A percentile compares a stretch with the other conserved stretches of the same genome.
phyloP scores from a whole-genome alignment of 768 basidiomycete genomes.

The Auricularia sp. region DNA sequence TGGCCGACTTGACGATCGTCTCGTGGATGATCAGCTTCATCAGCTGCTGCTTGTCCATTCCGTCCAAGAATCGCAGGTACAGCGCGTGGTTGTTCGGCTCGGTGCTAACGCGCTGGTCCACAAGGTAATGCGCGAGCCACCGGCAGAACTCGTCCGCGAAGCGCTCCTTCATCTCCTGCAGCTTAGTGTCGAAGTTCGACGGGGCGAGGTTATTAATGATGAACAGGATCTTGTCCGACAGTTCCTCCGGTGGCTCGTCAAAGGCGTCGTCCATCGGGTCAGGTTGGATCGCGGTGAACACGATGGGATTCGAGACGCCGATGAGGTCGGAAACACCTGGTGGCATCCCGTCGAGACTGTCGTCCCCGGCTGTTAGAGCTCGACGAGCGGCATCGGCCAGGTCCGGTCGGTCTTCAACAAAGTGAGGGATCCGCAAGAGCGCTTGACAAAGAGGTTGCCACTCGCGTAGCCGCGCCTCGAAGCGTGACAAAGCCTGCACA shows the following conservation, averaged over 20 bases:
- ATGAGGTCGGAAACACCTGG: slow-evolving; percentile 11
- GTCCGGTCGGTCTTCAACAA: slow-evolving; percentile 79
- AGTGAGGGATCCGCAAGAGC: slow-evolving; percentile 75
- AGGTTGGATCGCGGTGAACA: slow-evolving; percentile 70
- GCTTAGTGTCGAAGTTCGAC: slow-evolving; percentile 82
- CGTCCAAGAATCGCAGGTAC: slow-evolving; percentile 89
- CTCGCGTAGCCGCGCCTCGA: slow-evolving; percentile 78
- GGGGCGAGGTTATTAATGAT: slow-evolving; percentile 97
- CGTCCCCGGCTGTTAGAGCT: slow-evolving; percentile 46
- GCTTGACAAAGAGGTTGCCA: slow-evolving; percentile 92
- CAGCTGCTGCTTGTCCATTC: slow-evolving; percentile 57
- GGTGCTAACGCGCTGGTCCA: slow-evolving; percentile 88
- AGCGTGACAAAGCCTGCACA: slow-evolving; percentile 77
- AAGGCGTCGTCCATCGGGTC: slow-evolving; percentile 54
- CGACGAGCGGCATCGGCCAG: slow-evolving; percentile 61
- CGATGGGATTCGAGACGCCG: slow-evolving; percentile 24
- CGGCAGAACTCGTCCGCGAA: slow-evolving; percentile 77
- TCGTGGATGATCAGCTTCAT: slow-evolving; percentile 83
- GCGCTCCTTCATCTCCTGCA: slow-evolving; percentile 73
- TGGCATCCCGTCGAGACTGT: slow-evolving; percentile 28
- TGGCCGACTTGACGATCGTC: slow-evolving; percentile 79
- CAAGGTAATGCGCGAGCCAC: slow-evolving; percentile 98
- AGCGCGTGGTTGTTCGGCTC: slow-evolving; percentile 96
- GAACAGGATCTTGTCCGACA: slow-evolving; percentile 90
- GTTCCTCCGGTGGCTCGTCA: slow-evolving; percentile 68